Conservation (phyloP, 192 early-diverging fungal genomes). For the Backusella morwellensis region DNA sequence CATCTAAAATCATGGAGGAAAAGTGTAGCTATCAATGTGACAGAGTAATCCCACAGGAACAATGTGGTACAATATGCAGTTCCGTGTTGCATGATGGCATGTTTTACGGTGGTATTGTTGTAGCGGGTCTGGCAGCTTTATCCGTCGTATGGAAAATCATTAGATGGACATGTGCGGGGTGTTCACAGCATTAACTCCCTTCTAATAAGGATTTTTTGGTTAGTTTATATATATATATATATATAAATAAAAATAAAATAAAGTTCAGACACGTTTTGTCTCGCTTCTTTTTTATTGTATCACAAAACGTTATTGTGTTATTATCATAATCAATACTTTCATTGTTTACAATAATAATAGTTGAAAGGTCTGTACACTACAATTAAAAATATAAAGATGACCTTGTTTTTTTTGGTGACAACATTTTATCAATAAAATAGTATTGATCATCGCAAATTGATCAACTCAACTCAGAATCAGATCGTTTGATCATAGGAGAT, state of each 20-base stretch:
- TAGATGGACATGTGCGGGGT: slow-evolving; percentile 29
- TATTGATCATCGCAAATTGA: no score
- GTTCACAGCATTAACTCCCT: background rate
- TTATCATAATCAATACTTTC: background rate
- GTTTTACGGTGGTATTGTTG: slow-evolving; percentile 35
- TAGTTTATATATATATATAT: background rate
- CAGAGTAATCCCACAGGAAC: background rate
- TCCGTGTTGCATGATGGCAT: slow-evolving; percentile 25
- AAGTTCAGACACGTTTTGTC: background rate
- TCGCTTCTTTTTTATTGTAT: background rate
- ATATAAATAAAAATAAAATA: background rate
- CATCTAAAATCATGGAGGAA: slow-evolving; percentile 21
- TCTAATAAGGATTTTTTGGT: background rate
- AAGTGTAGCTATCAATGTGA: slow-evolving; percentile 23
- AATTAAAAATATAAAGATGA: no score
- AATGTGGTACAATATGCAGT: slow-evolving; percentile 23
- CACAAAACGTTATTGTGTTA: background rate
- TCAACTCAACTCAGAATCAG: no score
- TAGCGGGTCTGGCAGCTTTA: slow-evolving; percentile 29
- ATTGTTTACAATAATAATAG: background rate
- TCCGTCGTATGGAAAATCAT: slow-evolving; percentile 20
- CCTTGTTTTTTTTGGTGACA: no score
- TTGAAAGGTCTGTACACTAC: no score
- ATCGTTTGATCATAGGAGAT: no score
- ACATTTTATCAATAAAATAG: no score